Conservation (phyloP, 139 green algal genomes). For the Zygnema circumcarinatum region DNA sequence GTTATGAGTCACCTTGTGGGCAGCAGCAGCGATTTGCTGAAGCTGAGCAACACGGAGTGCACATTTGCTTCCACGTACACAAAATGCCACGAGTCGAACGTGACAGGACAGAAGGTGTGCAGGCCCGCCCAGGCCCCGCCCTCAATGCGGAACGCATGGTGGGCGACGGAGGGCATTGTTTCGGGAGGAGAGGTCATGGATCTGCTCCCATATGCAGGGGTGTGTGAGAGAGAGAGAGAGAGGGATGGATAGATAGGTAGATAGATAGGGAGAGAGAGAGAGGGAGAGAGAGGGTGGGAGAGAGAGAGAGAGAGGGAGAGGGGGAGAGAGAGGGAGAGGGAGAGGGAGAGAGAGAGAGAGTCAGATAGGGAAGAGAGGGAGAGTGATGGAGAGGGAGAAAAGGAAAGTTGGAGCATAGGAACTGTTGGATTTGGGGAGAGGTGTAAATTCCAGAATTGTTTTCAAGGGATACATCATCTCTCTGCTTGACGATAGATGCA, state of each 20-base stretch:
- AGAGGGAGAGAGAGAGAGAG: not conserved
- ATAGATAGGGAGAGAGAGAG: not conserved
- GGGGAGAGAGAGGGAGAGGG: not conserved
- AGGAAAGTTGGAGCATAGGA: too few relatives aligned
- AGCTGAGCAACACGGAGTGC: constrained; percentile 29
- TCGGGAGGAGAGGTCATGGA: constrained; percentile 12
- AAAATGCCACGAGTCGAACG: constrained; percentile 55
- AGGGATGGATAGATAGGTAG: too few relatives aligned
- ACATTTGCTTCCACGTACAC: constrained; percentile 35
- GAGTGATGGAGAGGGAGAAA: too few relatives aligned
- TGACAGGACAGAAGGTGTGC: constrained; percentile 36
- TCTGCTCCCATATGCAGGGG: too few relatives aligned
- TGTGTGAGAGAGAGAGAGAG: too few relatives aligned
- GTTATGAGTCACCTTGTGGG: not conserved
- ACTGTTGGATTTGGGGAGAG: too few relatives aligned
- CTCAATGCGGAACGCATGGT: constrained; percentile 40
- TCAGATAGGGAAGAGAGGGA: too few relatives aligned
- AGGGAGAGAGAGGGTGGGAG: too few relatives aligned
- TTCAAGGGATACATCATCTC: too few relatives aligned
- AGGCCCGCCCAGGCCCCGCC: constrained; percentile 22
- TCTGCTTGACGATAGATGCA: too few relatives aligned
- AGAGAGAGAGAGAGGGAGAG: too few relatives aligned
- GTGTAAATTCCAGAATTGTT: too few relatives aligned
- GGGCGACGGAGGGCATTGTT: constrained; percentile 6
- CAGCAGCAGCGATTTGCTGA: not conserved